Conservation (phyloP, 1,284 basidiomycete genomes). For the Takashimella koratensis region DNA sequence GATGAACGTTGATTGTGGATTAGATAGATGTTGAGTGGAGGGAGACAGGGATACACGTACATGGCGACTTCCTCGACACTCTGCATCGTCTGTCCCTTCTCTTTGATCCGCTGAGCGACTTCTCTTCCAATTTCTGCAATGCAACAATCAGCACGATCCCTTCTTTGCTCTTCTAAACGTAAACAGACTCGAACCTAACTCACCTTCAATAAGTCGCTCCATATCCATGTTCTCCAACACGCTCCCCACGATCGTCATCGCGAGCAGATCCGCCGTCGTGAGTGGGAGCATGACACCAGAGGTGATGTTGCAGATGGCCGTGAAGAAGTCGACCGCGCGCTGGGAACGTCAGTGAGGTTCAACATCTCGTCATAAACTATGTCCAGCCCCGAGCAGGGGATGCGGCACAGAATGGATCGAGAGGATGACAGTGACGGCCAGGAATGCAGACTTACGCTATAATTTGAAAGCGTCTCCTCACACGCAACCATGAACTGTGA, state of each 20-base stretch:
- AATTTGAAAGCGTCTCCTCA: constrained; percentile 92
- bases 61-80: constrained; percentile 93
- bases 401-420: too few species aligned
- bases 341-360: constrained; percentile 46
- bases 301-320: constrained; percentile 85
- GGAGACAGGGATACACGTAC: constrained; percentile 21
- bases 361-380: constrained; percentile 12
- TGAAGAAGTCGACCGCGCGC: constrained; percentile 93
- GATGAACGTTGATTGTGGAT: not conserved
- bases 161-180: too few species aligned
- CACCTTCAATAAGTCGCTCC: constrained; percentile 74
- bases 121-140: constrained; percentile 76
- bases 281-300: constrained; percentile 93
- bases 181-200: constrained; percentile 9
- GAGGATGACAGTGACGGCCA: too few species aligned
- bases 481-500: constrained; percentile 93
- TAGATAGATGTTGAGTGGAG: constrained; percentile 2
- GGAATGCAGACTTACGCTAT: constrained; percentile 64
- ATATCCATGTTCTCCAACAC: constrained; percentile 98
- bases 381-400: too few species aligned
- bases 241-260: constrained; percentile 93
- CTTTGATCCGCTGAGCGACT: constrained; percentile 85
- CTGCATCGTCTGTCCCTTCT: constrained; percentile 62
- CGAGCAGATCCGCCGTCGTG: constrained; percentile 89
- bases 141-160: constrained; percentile 13